Percentiles rank a stretch among this genome's conserved stretches.
Conservation (phyloP, 805 yeast genomes). For the Ogataea neopini region DNA sequence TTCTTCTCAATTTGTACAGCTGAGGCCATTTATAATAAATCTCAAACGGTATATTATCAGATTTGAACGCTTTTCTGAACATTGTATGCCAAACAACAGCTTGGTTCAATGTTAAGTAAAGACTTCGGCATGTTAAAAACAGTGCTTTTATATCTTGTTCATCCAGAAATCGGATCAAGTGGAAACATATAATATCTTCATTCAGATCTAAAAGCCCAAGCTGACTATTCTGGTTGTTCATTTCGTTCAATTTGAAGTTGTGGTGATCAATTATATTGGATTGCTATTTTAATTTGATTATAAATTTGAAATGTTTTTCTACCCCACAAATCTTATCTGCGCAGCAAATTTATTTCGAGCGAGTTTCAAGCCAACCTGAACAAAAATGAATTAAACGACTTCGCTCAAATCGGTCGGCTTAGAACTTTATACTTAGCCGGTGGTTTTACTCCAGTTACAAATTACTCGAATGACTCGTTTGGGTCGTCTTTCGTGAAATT, state of each 20-base stretch:
- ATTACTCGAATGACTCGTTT: too few relatives aligned
- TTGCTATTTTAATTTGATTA: too few relatives aligned
- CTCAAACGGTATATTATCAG: conserved; percentile 43
- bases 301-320: background rate
- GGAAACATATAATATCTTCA: conserved; percentile 42
- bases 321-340: background rate
- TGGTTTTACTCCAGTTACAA: too few relatives aligned
- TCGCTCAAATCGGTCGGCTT: too few relatives aligned
- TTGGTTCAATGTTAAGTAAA: conserved; percentile 38
- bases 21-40: conserved; percentile 50
- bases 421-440: too few relatives aligned
- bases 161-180: conserved; percentile 36
- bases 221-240: background rate
- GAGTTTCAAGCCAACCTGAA: too few relatives aligned
- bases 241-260: background rate
- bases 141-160: conserved; percentile 43
- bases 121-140: conserved; percentile 39
- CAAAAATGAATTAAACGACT: too few relatives aligned
- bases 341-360: too few relatives aligned
- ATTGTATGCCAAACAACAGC: conserved; percentile 47
- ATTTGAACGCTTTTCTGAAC: conserved; percentile 46
- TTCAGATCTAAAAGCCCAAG: conserved; percentile 32
- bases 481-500: too few relatives aligned
- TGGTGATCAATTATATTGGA: background rate
- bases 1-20: conserved; percentile 42